These are phyloP conservation scores for Medicago truncatula DNA, from an alignment of 306 rosid species.

Conservation along the genomic window DNA sequence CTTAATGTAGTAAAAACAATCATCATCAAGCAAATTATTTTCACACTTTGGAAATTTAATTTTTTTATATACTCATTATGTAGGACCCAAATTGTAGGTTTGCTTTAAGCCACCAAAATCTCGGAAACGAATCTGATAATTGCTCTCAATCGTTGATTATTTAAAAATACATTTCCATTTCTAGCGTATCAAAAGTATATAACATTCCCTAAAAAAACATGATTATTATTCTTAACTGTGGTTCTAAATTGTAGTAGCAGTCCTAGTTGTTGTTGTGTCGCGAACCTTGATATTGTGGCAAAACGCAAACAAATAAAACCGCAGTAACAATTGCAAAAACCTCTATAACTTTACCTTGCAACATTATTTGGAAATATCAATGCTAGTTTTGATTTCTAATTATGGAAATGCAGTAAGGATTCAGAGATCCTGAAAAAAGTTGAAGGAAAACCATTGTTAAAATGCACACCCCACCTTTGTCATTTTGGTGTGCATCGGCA, in stretches of 20 bases:
- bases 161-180: too few relatives aligned
- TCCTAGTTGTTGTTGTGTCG: neutral
- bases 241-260: neutral
- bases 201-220: neutral
- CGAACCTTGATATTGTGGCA: neutral
- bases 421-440: slow-evolving; percentile 60
- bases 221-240: neutral
- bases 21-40: too few relatives aligned
- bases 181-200: too few relatives aligned
- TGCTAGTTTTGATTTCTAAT: slow-evolving; percentile 15
- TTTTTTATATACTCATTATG: too few relatives aligned
- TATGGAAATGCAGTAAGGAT: slow-evolving; percentile 55
- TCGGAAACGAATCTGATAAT: too few relatives aligned
- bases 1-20: too few relatives aligned
- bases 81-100: too few relatives aligned
- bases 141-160: too few relatives aligned
- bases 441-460: slow-evolving; percentile 69
- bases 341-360: too few relatives aligned
- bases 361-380: neutral
- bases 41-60: too few relatives aligned
- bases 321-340: neutral
- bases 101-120: too few relatives aligned
- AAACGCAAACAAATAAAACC: too few relatives aligned
- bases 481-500: slow-evolving; percentile 90
- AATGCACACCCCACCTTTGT: slow-evolving; percentile 91